Base-by-base conservation (phyloP, 345 rosid species). In the Physaria fendleri region DNA sequence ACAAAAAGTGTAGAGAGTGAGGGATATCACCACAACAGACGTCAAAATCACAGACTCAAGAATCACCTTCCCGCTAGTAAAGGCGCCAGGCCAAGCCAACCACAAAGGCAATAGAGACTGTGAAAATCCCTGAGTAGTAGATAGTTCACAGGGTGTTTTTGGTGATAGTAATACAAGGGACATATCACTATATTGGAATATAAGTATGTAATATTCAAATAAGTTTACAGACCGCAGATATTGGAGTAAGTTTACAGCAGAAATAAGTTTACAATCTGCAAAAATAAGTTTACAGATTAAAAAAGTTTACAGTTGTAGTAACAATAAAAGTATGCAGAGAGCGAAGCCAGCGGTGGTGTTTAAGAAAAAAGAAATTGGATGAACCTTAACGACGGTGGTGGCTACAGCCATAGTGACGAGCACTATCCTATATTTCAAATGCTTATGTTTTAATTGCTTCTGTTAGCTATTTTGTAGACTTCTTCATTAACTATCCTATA, bases 1-100 rank as follows among this genome's bases (percentile, higher is more conserved):
- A 96, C 98, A 91, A 76, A 88, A 91, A 6, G 98, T 91, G 78
- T 85, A 91, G 5, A 85, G 66, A 9, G 96, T 88, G 14, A 88
- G 95, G n/a, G 81, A 65, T 50, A 84, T 51, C 20, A 88, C 96
- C 68, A 91, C 84, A 18, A 66, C 79, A n/a, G 87, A 17, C 0
- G 96, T 91, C 64, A 91, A 56, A n/a, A 91, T 85, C 4, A 57
- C 93, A 27, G 98, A 47, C 70, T 88, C 93, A 28, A 92, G 74
- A 56, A 92, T 86, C 2, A 92, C 77, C 68, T 82, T 85, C 35
- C 96, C 87, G 54, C 82, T 76, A 16, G 97, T 92, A 13, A 84
- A 92, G 1, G 98, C 87, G 18, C 97, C n/a, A 88, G n/a, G 87
- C 83, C 74, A 92, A 66, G 50, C 98, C 98, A 64, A 92, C 74